phyloP scores from a whole-genome alignment of 179 eudicot genomes.

The Beta corolliflora region DNA sequence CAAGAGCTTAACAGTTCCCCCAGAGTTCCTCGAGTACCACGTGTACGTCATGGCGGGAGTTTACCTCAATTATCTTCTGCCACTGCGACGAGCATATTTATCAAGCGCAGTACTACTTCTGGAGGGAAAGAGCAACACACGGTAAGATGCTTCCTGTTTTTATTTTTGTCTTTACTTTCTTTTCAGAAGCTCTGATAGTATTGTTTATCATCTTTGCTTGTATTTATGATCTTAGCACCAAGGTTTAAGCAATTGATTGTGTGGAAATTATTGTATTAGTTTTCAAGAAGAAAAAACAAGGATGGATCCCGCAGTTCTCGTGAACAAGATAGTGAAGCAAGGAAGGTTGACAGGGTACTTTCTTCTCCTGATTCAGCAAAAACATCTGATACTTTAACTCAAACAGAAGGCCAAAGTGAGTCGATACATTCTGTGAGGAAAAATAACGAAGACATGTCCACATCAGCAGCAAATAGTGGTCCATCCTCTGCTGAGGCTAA shows the following conservation, averaged over 20 bases:
- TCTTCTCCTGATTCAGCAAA: slow-evolving; percentile 54
- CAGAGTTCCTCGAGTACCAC: slow-evolving; percentile 95
- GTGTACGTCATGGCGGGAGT: slow-evolving; percentile 83
- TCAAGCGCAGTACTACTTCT: slow-evolving; percentile 70
- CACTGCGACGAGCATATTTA: slow-evolving; percentile 58
- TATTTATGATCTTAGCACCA: background rate
- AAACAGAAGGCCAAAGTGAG: slow-evolving; percentile 51
- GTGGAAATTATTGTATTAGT: slow-evolving; percentile 40
- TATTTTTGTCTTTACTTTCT: background rate
- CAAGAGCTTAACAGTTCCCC: slow-evolving; percentile 99
- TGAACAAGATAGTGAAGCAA: slow-evolving; percentile 57
- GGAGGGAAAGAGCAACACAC: slow-evolving; percentile 69
- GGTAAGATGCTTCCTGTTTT: slow-evolving; percentile 42
- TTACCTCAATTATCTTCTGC: slow-evolving; percentile 77
- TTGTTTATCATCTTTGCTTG: slow-evolving; percentile 6
- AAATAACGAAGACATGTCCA: slow-evolving; percentile 40
- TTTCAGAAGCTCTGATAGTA: background rate
- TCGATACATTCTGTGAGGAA: slow-evolving; percentile 44
- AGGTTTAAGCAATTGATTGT: slow-evolving; percentile 5
- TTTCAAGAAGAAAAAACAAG: slow-evolving; percentile 70
- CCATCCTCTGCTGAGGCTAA: slow-evolving; percentile 54
- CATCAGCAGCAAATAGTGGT: slow-evolving; percentile 45
- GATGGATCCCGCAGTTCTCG: slow-evolving; percentile 51
- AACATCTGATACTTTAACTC: slow-evolving; percentile 44
- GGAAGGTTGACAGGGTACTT: slow-evolving; percentile 50